phyloP scores from a whole-genome alignment of 2,329 filamentous ascomycete species.

The Aureobasidium leucospermi region DNA sequence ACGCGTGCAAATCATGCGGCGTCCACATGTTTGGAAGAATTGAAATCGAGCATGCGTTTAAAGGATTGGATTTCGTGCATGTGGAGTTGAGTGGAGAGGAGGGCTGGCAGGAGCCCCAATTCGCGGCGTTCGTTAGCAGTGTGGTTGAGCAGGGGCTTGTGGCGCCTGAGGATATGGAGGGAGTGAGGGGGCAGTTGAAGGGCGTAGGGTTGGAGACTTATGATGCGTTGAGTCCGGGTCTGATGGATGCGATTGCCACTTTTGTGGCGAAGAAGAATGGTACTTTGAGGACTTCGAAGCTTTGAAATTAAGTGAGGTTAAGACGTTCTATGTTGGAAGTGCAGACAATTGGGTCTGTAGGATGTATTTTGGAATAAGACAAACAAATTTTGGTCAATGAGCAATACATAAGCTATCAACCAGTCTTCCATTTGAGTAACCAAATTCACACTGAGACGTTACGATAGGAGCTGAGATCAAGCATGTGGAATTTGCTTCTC shows the following conservation, averaged over 20 bases:
- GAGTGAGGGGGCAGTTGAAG: slow-evolving; percentile 48
- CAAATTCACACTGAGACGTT: too few relatives aligned
- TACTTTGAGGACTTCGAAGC: slow-evolving; percentile 7
- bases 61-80: slow-evolving; percentile 64
- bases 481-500: too few relatives aligned
- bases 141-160: slow-evolving; percentile 61
- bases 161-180: slow-evolving; percentile 46
- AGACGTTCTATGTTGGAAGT: too few relatives aligned
- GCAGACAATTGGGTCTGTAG: too few relatives aligned
- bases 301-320: background rate
- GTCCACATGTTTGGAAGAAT: slow-evolving; percentile 60
- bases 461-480: too few relatives aligned
- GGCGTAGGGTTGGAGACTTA: slow-evolving; percentile 53
- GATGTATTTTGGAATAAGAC: too few relatives aligned
- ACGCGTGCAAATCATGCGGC: slow-evolving; percentile 55
- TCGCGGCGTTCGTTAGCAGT: slow-evolving; percentile 60
- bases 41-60: slow-evolving; percentile 57
- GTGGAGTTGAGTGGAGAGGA: slow-evolving; percentile 51
- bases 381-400: too few relatives aligned
- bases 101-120: slow-evolving; percentile 67
- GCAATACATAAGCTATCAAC: too few relatives aligned
- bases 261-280: slow-evolving; percentile 11
- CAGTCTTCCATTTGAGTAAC: too few relatives aligned
- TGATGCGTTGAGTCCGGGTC: slow-evolving; percentile 52
- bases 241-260: slow-evolving; percentile 49